phyloP scores from a whole-genome alignment of 441 rosid species.

The Theobroma grandiflorum region DNA sequence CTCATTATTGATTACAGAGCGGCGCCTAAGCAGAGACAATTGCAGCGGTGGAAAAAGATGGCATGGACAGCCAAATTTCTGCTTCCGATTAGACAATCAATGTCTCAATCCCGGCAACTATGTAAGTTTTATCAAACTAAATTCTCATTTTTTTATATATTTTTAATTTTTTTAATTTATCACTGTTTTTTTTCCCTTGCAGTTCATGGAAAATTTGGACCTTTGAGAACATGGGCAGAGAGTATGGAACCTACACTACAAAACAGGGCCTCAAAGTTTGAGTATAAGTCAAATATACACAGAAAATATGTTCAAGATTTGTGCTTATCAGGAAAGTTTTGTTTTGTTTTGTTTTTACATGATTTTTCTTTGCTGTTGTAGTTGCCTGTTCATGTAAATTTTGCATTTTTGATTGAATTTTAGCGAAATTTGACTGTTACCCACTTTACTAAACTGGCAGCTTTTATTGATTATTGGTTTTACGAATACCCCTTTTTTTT shows the following conservation, averaged over 20 bases:
- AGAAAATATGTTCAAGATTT: slow-evolving; percentile 20
- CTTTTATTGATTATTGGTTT: not conserved
- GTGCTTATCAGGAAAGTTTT: slow-evolving; percentile 41
- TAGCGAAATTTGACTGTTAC: not conserved
- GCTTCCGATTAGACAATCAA: slow-evolving; percentile 35
- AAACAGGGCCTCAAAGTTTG: slow-evolving; percentile 21
- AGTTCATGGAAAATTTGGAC: slow-evolving; percentile 32
- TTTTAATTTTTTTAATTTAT: not conserved
- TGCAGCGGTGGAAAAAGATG: slow-evolving; percentile 28
- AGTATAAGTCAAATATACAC: slow-evolving; percentile 13
- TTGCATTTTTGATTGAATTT: not conserved
- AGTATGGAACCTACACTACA: slow-evolving; percentile 16
- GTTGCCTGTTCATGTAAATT: not conserved
- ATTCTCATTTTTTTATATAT: not conserved
- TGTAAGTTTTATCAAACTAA: slow-evolving; percentile 12
- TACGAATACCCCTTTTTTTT: not conserved
- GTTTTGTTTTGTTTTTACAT: not conserved
- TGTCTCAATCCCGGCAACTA: slow-evolving; percentile 24
- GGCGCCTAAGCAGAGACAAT: not conserved
- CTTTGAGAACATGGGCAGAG: slow-evolving; percentile 34
- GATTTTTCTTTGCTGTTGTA: not conserved
- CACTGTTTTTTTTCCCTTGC: not conserved
- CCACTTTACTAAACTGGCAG: not conserved
- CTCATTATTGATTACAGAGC: not conserved
- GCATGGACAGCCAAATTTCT: slow-evolving; percentile 39